Conservation (phyloP, 805 yeast species). For the Cyberlindnera xylosilytica region DNA sequence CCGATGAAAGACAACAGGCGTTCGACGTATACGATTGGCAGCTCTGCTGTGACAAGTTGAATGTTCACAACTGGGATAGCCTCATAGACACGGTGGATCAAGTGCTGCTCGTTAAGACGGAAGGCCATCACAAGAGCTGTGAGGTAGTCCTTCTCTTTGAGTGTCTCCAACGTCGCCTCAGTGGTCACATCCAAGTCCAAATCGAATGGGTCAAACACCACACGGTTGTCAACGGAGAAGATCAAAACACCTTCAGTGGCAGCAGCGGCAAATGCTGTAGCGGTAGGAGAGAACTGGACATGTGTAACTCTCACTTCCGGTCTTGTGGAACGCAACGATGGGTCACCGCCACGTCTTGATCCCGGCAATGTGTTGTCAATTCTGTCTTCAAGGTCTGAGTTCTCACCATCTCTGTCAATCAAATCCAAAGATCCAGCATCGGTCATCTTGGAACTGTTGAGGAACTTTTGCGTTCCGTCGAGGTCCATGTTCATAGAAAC, state of each 20-base stretch:
- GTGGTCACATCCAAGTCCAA: slow-evolving; percentile 92
- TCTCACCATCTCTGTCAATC: slow-evolving; percentile 82
- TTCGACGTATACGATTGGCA: slow-evolving; percentile 76
- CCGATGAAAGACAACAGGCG: slow-evolving; percentile 70
- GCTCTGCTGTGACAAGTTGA: slow-evolving; percentile 56
- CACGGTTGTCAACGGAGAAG: slow-evolving; percentile 71
- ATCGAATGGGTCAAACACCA: slow-evolving; percentile 91
- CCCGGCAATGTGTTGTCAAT: slow-evolving; percentile 81
- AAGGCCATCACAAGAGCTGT: slow-evolving; percentile 89
- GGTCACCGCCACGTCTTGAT: slow-evolving; percentile 65
- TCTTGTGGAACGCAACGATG: slow-evolving; percentile 67
- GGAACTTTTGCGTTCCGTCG: slow-evolving; percentile 77
- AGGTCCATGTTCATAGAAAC: slow-evolving; percentile 88
- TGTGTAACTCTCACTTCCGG: slow-evolving; percentile 83
- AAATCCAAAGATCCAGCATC: slow-evolving; percentile 84
- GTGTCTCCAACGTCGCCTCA: slow-evolving; percentile 58
- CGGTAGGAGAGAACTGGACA: slow-evolving; percentile 84
- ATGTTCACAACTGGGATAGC: slow-evolving; percentile 69
- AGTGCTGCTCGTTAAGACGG: slow-evolving; percentile 77
- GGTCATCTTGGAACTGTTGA: slow-evolving; percentile 80
- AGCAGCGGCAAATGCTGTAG: slow-evolving; percentile 88
- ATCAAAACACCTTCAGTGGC: slow-evolving; percentile 90
- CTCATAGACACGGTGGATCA: slow-evolving; percentile 74
- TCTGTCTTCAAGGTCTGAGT: slow-evolving; percentile 81
- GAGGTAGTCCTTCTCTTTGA: slow-evolving; percentile 56